phyloP scores from a whole-genome alignment of 202 grass and related monocot genomes.

The Setaria viridis region DNA sequence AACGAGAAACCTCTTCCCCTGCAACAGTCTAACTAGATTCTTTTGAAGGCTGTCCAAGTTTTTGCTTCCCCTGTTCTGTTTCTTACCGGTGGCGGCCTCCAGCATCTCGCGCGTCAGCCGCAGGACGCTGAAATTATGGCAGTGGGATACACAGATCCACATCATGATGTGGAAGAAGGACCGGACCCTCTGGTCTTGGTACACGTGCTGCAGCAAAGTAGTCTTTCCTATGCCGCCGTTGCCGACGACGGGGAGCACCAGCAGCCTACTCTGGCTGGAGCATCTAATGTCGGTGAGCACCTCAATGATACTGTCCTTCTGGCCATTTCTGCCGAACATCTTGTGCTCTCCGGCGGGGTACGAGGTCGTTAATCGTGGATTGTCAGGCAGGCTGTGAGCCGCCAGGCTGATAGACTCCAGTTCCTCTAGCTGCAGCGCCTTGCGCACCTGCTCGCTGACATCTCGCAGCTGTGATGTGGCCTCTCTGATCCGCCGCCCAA shows the following conservation, averaged over 20 bases:
- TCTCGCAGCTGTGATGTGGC: background rate
- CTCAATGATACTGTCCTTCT: constrained; percentile 10
- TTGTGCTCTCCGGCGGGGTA: background rate
- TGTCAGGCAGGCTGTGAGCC: background rate
- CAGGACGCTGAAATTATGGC: constrained; percentile 31
- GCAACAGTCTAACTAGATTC: constrained; percentile 13
- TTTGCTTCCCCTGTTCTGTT: background rate
- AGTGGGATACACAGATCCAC: constrained; percentile 43
- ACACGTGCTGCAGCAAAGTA: constrained; percentile 45
- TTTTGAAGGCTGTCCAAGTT: constrained; percentile 31
- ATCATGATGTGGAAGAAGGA: constrained; percentile 35
- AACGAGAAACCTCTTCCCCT: constrained; percentile 41
- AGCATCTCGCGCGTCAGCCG: constrained; percentile 40
- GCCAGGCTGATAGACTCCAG: background rate
- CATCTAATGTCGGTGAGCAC: background rate
- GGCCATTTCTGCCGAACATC: background rate
- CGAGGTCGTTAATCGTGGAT: constrained; percentile 9
- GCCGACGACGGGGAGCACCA: constrained; percentile 48
- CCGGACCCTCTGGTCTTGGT: constrained; percentile 40
- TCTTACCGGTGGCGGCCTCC: background rate
- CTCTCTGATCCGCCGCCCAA: background rate
- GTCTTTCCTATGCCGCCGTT: constrained; percentile 59
- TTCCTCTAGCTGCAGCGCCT: background rate
- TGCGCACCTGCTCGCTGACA: background rate
- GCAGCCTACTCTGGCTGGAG: constrained; percentile 27